Evolutionary conservation across 768 basidiomycete species (phyloP).

Genomic region (Leccinum variicolor): DNA sequence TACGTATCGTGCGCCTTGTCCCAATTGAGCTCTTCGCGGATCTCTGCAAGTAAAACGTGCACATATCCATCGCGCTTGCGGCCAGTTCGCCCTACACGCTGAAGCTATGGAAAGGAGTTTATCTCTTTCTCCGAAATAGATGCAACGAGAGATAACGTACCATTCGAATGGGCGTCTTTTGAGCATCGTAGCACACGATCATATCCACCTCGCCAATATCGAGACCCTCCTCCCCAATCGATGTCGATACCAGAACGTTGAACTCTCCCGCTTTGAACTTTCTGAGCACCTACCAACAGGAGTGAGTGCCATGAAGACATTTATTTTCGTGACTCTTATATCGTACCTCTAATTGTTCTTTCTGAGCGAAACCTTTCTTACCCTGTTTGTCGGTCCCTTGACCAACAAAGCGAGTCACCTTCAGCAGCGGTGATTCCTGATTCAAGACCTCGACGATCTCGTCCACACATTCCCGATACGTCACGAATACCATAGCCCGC

Average conservation of each 20-base stretch:
- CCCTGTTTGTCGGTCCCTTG: slow-evolving; percentile 85
- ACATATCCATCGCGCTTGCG: slow-evolving; percentile 87
- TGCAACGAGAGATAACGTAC: slow-evolving; percentile 41
- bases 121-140: background rate
- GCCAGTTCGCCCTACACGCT: slow-evolving; percentile 93
- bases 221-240: slow-evolving; percentile 96
- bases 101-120: slow-evolving; percentile 54
- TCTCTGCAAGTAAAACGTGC: slow-evolving; percentile 88
- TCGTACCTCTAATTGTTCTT: slow-evolving; percentile 82
- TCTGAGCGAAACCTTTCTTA: slow-evolving; percentile 85
- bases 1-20: slow-evolving; percentile 84
- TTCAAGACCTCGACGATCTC: slow-evolving; percentile 85
- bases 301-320: slow-evolving; percentile 9
- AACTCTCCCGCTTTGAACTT: slow-evolving; percentile 84
- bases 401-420: slow-evolving; percentile 85
- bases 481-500: slow-evolving; percentile 91
- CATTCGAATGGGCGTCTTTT: slow-evolving; percentile 95
- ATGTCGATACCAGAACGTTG: slow-evolving; percentile 94
- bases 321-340: background rate
- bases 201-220: slow-evolving; percentile 98
- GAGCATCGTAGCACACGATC: slow-evolving; percentile 94
- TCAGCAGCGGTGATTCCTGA: slow-evolving; percentile 71
- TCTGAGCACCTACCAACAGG: slow-evolving; percentile 62
- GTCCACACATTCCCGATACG: slow-evolving; percentile 86
- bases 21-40: slow-evolving; percentile 88